Percentiles rank a stretch among this genome's conserved stretches.
Evolutionary conservation across 2,329 filamentous ascomycete species (phyloP).

Genomic region (Pyrenochaeta sp.): DNA sequence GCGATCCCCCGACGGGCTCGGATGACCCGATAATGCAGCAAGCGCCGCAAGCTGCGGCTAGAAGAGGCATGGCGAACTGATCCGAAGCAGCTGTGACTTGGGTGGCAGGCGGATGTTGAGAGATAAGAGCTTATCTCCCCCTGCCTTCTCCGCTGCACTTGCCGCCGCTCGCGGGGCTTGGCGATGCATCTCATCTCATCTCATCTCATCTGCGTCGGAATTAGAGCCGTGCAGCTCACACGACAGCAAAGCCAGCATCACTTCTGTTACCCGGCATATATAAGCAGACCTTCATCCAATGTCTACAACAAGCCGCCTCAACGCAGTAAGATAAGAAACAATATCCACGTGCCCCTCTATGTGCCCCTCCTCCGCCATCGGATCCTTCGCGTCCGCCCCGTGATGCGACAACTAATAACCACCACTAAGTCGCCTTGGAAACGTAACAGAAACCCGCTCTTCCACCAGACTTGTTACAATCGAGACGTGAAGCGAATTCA

Average conservation of each 20-base stretch:
- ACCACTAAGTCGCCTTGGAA: slow-evolving; percentile 30
- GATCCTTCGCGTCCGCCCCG: slow-evolving; percentile 11
- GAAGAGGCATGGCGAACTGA: slow-evolving; percentile 21
- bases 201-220: slow-evolving; percentile 2
- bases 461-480: background rate
- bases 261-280: background rate
- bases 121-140: slow-evolving; percentile 30
- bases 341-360: background rate
- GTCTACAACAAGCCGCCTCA: background rate
- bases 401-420: slow-evolving; percentile 23
- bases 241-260: background rate
- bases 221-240: slow-evolving; percentile 4
- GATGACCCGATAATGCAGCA: slow-evolving; percentile 32
- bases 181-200: slow-evolving; percentile 10
- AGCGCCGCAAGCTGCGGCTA: slow-evolving; percentile 25
- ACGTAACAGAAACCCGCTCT: slow-evolving; percentile 37
- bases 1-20: slow-evolving; percentile 33
- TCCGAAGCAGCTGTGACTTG: slow-evolving; percentile 25
- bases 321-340: background rate
- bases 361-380: slow-evolving; percentile 34
- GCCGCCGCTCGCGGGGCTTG: slow-evolving; percentile 36
- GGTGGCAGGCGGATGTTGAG: slow-evolving; percentile 21
- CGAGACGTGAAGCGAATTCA: background rate
- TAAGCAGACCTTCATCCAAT: background rate
- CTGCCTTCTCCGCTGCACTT: slow-evolving; percentile 11